Conservation (phyloP, 2,329 filamentous ascomycete species). For the Zarea fungicola region DNA sequence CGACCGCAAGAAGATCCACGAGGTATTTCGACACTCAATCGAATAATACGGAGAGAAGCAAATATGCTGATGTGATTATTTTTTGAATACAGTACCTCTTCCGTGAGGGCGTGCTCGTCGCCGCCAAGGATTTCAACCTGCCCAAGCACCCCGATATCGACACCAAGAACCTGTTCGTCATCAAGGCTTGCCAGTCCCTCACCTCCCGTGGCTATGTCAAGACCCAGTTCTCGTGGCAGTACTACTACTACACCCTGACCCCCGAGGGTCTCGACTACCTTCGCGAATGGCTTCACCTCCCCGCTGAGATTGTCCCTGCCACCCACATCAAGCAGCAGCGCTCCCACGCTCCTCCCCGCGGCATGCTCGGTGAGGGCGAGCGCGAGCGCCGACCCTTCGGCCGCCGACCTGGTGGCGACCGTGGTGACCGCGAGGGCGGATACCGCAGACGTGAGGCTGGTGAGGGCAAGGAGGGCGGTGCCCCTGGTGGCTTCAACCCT, state of each 20-base stretch:
- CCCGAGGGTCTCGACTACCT: conserved; percentile 99
- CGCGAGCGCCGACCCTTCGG: conserved; percentile 79
- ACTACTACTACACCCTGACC: conserved; percentile 99
- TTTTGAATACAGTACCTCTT: conserved; percentile 73
- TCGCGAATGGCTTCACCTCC: conserved; percentile 99
- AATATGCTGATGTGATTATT: conserved; percentile 15
- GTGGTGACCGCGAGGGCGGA: conserved; percentile 80
- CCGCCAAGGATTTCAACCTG: conserved; percentile 98
- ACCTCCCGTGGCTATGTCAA: conserved; percentile 98
- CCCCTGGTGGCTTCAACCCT: conserved; percentile 86
- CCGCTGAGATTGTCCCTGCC: conserved; percentile 97
- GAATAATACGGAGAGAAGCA: background rate
- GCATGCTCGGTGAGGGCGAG: conserved; percentile 89
- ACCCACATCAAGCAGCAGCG: conserved; percentile 99
- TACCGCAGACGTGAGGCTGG: conserved; percentile 88
- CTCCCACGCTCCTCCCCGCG: conserved; percentile 94
- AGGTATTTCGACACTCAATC: conserved; percentile 38
- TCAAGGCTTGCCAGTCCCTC: conserved; percentile 98
- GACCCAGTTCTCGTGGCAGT: conserved; percentile 99
- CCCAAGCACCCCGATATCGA: conserved; percentile 97
- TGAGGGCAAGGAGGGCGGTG: conserved; percentile 85
- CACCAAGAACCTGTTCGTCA: conserved; percentile 98
- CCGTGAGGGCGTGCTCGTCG: conserved; percentile 88
- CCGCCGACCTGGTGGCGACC: conserved; percentile 48
- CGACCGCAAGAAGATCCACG: conserved; percentile 99